Conservation (phyloP, 352 stramenopile genomes). For the Pseudoperonospora humuli region DNA sequence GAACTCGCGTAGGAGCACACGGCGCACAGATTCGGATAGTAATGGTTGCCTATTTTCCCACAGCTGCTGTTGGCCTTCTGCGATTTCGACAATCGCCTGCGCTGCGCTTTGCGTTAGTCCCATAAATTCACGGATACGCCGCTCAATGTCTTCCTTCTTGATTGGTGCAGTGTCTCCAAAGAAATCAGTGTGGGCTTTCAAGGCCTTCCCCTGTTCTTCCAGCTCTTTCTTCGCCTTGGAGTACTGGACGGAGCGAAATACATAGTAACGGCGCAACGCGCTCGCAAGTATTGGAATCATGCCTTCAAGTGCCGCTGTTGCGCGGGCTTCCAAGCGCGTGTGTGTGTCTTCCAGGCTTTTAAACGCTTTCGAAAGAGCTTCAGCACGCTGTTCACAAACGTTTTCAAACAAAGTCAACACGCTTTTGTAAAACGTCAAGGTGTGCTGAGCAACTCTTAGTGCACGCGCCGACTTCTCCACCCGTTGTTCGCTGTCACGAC, state of each 20-base stretch:
- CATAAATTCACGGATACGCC: conserved; percentile 56
- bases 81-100: conserved; percentile 51
- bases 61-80: conserved; percentile 35
- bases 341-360: conserved; percentile 23
- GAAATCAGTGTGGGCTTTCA: conserved; percentile 45
- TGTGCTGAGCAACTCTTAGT: conserved; percentile 18
- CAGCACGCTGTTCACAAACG: conserved; percentile 21
- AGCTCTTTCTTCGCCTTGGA: conserved; percentile 35
- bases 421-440: conserved; percentile 29
- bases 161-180: conserved; percentile 60
- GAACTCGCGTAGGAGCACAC: conserved; percentile 35
- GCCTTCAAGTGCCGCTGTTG: conserved; percentile 27
- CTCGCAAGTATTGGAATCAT: conserved; percentile 43
- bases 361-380: conserved; percentile 19
- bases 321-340: conserved; percentile 15
- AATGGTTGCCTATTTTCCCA: conserved; percentile 39
- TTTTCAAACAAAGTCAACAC: conserved; percentile 24
- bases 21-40: conserved; percentile 27
- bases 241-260: conserved; percentile 58
- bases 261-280: conserved; percentile 38
- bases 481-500: conserved; percentile 18
- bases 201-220: conserved; percentile 33
- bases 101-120: conserved; percentile 41
- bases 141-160: conserved; percentile 53
- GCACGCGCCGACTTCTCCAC: conserved; percentile 7